Evolutionary conservation across 2,329 filamentous ascomycete species (phyloP).

Genomic region (Colletotrichum sp.): DNA sequence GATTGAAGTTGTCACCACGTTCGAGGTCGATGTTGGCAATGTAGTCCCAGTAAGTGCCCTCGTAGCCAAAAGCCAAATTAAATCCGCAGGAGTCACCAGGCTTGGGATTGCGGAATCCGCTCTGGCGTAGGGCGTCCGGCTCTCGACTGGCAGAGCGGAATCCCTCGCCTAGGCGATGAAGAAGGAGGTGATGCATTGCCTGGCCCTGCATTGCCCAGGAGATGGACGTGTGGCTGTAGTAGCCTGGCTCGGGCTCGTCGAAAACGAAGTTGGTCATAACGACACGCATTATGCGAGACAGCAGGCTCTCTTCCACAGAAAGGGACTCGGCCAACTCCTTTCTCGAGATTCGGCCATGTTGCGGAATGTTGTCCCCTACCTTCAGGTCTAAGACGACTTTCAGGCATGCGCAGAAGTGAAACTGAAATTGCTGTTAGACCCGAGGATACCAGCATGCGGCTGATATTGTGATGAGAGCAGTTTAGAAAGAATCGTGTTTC

Average conservation of each 20-base stretch:
- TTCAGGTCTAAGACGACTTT: not conserved
- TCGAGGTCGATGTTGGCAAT: not conserved
- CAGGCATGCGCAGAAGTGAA: not conserved
- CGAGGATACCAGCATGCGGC: not conserved
- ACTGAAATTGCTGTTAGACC: not conserved
- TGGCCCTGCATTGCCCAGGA: not conserved
- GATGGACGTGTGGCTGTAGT: not conserved
- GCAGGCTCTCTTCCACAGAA: not conserved
- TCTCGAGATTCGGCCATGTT: not conserved
- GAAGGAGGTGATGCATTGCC: not conserved
- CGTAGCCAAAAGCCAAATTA: not conserved
- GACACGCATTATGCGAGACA: not conserved
- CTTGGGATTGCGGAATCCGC: not conserved
- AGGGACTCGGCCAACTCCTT: not conserved
- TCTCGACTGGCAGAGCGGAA: not conserved
- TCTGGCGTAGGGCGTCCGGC: not conserved
- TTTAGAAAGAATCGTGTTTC: rapidly evolving
- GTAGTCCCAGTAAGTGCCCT: not conserved
- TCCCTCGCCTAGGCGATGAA: not conserved
- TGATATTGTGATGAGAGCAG: not conserved
- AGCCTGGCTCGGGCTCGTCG: not conserved
- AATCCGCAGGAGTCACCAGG: not conserved
- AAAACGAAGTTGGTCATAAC: not conserved
- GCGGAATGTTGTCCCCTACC: not conserved
- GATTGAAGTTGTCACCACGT: not conserved